Evolutionary conservation across 257 asterid species (phyloP).

Genomic region (Scutellaria baicalensis): DNA sequence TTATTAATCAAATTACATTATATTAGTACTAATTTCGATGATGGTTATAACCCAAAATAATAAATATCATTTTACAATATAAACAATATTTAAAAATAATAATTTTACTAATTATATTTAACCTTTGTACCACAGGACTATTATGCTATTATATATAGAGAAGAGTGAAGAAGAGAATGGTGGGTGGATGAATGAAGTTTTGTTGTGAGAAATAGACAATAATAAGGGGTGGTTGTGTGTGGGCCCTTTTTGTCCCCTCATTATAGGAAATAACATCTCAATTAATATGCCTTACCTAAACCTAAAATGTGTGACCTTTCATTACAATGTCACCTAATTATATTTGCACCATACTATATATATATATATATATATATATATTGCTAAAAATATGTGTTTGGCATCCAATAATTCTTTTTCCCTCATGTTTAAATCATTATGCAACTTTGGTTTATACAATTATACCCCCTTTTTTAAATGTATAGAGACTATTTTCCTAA

Average conservation of each 20-base stretch:
- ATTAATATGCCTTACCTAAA: slow-evolving; percentile 8
- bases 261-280: slow-evolving; percentile 8
- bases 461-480: too few relatives aligned
- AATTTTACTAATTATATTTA: too few relatives aligned
- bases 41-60: too few relatives aligned
- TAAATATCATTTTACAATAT: too few relatives aligned
- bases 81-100: too few relatives aligned
- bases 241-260: slow-evolving; percentile 21
- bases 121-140: too few relatives aligned
- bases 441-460: too few relatives aligned
- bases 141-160: not conserved
- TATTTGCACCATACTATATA: not conserved
- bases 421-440: too few relatives aligned
- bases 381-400: not conserved
- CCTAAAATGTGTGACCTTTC: not conserved
- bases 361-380: too few relatives aligned
- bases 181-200: slow-evolving; percentile 19
- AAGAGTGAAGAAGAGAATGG: not conserved
- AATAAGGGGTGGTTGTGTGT: not conserved
- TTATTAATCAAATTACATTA: too few relatives aligned
- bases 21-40: too few relatives aligned
- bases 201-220: slow-evolving; percentile 18
- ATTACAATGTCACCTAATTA: not conserved
- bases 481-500: too few relatives aligned
- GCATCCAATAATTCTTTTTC: not conserved